Base-by-base conservation (phyloP, 2,329 filamentous ascomycete genomes). In the Colletotrichum sp. region DNA sequence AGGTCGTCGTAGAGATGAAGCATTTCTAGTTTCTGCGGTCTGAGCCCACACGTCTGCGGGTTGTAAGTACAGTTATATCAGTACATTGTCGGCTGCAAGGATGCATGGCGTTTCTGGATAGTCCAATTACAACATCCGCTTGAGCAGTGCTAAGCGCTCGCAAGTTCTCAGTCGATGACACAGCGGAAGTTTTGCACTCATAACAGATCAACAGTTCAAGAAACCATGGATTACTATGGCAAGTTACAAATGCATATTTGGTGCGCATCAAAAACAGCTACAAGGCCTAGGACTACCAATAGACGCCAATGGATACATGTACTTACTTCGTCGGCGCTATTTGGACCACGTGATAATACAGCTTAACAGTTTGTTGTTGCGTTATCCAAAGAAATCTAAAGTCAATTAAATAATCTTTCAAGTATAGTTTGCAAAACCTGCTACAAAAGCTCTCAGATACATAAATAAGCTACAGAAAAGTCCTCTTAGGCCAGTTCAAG, bases 391-490 rank as follows among this genome's bases (percentile, higher is more conserved):
- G 44, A 13, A 52, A 52, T 21, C n/a, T 13, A 1, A 52, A 13
- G 44, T 3, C n/a, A 21, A 13, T 52, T 0, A 13, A 21, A 8
- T n/a, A 52, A 52, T 49, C n/a, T 0, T 21, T n/a, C 3, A 4
- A 1, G 3, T 0, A 21, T 49, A 7, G 1, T 21, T 8, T 28
- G 0, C 2, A 5, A 7, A 0, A 24, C 3, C n/a, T 18, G 0
- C 5, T 16, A 28, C n/a, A 28, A 59, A 59, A 0, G 4, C 13
- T 12, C 18, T 26, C 26, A 28, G 12, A 24, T 3, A 12, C 1
- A 0, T 6, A 5, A 9, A 9, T 0, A 2, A 39, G 55, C 3
- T 32, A 12, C 0, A 32, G 10, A 21, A 0, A 21, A 49, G 18
- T 21, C 28, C n/a, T 15, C 16, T n/a, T 28, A 39, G 8, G 69